phyloP scores from a whole-genome alignment of 2,329 filamentous ascomycete species.

The Aspergillus ochraceus region DNA sequence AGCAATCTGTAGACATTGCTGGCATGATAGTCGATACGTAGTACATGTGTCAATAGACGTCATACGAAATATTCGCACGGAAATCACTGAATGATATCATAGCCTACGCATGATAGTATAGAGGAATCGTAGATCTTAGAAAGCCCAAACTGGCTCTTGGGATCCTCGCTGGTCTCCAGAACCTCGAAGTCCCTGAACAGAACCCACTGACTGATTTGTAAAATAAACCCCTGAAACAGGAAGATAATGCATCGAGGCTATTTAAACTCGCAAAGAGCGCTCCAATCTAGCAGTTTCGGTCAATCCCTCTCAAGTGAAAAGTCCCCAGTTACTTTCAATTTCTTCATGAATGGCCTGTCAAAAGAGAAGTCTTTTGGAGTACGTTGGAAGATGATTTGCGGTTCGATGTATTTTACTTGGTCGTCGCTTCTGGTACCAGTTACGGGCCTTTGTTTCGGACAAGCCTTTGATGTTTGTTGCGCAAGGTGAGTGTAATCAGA shows the following conservation, averaged over 20 bases:
- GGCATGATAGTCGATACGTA: constrained; percentile 2
- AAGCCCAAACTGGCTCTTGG: constrained; percentile 8
- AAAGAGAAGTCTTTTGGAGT: constrained; percentile 3
- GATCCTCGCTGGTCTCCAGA: constrained; percentile 3
- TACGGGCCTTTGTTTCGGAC: constrained; percentile 7
- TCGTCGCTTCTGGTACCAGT: constrained; percentile 5
- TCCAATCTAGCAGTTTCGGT: constrained; percentile 5
- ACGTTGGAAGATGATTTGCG: constrained; percentile 4
- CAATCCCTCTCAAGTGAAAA: constrained; percentile 7
- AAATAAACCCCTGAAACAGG: constrained; percentile 6
- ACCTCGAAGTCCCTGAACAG: not conserved
- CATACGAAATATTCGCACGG: constrained; percentile 6
- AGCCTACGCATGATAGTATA: constrained; percentile 12
- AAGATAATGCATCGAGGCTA: constrained; percentile 6
- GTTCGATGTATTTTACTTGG: constrained; percentile 5
- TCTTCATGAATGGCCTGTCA: not conserved
- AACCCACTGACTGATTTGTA: constrained; percentile 5
- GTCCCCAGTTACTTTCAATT: constrained; percentile 6
- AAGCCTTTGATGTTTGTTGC: constrained; percentile 4
- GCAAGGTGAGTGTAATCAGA: constrained; percentile 4
- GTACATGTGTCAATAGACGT: constrained; percentile 6
- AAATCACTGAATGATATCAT: constrained; percentile 14
- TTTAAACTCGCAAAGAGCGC: constrained; percentile 4
- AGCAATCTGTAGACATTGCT: constrained; percentile 11
- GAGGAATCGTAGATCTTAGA: constrained; percentile 11